Percentiles rank a stretch among this genome's conserved stretches.
These are phyloP conservation scores for Lithocarpus polystachyus DNA, from an alignment of 306 rosid genomes.

Conservation along the genomic window DNA sequence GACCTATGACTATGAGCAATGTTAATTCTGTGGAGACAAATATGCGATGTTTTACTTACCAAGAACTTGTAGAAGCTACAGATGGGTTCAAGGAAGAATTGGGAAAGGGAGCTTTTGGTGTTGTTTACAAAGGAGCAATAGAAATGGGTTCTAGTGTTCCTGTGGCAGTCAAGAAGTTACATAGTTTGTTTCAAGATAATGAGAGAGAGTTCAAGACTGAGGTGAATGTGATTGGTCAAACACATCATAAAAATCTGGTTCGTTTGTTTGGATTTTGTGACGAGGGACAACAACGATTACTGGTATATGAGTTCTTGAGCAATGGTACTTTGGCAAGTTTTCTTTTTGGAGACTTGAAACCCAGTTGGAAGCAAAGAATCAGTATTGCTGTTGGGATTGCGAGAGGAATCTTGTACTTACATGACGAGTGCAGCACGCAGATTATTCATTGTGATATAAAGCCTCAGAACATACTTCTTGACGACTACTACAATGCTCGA, in stretches of 20 bases:
- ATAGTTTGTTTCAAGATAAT: neutral
- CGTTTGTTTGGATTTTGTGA: constrained; percentile 21
- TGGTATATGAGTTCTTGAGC: constrained; percentile 26
- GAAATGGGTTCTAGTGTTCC: neutral
- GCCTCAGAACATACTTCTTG: constrained; percentile 32
- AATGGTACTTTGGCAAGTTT: constrained; percentile 28
- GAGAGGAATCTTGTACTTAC: constrained; percentile 24
- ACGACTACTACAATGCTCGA: constrained; percentile 6
- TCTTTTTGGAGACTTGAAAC: constrained; percentile 15
- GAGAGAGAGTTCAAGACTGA: constrained; percentile 25
- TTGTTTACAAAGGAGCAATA: constrained; percentile 2
- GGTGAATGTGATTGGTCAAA: constrained; percentile 13
- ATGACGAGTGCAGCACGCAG: constrained; percentile 23
- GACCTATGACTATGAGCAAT: neutral
- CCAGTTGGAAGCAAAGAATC: constrained; percentile 12
- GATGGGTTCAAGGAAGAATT: neutral
- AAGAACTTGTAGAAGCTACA: neutral
- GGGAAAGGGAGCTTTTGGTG: neutral
- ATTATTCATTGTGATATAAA: constrained; percentile 35
- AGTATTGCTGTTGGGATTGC: constrained; percentile 26
- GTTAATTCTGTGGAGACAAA: neutral
- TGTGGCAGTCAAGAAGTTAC: constrained; percentile 24
- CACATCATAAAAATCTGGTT: constrained; percentile 25
- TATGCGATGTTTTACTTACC: constrained; percentile 12
- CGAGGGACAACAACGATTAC: constrained; percentile 1